Conservation (phyloP, 345 rosid genomes). For the Noccaea bulbosa region DNA sequence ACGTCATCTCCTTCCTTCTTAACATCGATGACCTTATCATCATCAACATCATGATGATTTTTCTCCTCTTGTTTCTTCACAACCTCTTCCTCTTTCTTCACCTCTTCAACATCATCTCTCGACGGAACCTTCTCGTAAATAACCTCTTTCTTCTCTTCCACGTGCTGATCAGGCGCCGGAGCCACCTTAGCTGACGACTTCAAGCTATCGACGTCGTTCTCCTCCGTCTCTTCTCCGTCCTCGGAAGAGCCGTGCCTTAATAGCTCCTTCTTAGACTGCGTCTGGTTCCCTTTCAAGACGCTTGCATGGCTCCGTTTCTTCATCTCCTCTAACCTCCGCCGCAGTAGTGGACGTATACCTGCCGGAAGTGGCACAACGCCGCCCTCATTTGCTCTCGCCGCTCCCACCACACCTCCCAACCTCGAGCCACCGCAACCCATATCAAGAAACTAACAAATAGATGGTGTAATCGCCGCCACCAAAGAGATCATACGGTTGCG, state of each 20-base stretch:
- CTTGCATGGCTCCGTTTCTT: slow-evolving; percentile 43
- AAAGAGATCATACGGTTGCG: slow-evolving; percentile 26
- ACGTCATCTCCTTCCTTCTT: slow-evolving; percentile 20
- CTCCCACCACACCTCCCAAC: slow-evolving; percentile 26
- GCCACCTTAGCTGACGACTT: slow-evolving; percentile 43
- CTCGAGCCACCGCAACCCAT: slow-evolving; percentile 46
- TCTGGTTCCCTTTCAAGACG: slow-evolving; percentile 42
- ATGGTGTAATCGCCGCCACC: slow-evolving; percentile 26
- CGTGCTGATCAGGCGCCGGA: slow-evolving; percentile 33
- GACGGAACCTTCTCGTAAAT: slow-evolving; percentile 26
- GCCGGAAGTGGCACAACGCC: slow-evolving; percentile 36
- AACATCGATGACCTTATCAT: slow-evolving; percentile 15
- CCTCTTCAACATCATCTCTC: slow-evolving; percentile 15
- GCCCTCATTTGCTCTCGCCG: slow-evolving; percentile 19
- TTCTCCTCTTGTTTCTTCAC: slow-evolving; percentile 37
- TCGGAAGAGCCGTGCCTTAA: slow-evolving; percentile 33
- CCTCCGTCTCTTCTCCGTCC: slow-evolving; percentile 35
- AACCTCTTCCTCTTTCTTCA: slow-evolving; percentile 30
- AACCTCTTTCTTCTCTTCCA: slow-evolving; percentile 43
- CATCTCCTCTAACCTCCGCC: slow-evolving; percentile 46
- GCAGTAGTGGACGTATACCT: slow-evolving; percentile 42
- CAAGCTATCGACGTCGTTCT: slow-evolving; percentile 20
- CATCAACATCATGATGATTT: background rate
- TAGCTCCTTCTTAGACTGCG: slow-evolving; percentile 46
- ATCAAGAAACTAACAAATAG: slow-evolving; percentile 14